Conservation (phyloP, 768 basidiomycete genomes). For the Russula dissimulans region DNA sequence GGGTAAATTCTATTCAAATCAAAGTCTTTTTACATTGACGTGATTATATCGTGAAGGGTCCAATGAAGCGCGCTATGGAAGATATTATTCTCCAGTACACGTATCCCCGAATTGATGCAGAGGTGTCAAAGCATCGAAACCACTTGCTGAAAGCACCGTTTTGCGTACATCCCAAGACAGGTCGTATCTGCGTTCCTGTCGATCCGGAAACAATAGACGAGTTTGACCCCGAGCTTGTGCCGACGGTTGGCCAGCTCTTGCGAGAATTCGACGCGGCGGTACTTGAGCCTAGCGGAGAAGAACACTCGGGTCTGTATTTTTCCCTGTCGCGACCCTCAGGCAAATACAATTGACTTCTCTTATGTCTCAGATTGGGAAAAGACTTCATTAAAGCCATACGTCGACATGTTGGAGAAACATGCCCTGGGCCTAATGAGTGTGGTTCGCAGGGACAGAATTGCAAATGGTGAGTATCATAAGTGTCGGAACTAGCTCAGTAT, state of each 20-base stretch:
- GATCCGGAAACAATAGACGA: slow-evolving; percentile 64
- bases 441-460: slow-evolving; percentile 40
- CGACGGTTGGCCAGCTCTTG: slow-evolving; percentile 79
- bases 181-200: slow-evolving; percentile 89
- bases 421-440: slow-evolving; percentile 47
- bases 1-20: slow-evolving; percentile 26
- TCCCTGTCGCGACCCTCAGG: neutral
- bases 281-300: slow-evolving; percentile 12
- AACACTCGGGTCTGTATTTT: slow-evolving; percentile 13
- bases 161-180: slow-evolving; percentile 94
- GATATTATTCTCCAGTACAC: slow-evolving; percentile 91
- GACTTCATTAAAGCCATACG: slow-evolving; percentile 82
- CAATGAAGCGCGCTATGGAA: slow-evolving; percentile 49
- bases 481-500: neutral
- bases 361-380: slow-evolving; percentile 60
- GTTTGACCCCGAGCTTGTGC: slow-evolving; percentile 81
- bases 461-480: slow-evolving; percentile 27
- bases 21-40: neutral
- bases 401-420: slow-evolving; percentile 83
- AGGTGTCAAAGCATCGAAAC: slow-evolving; percentile 95
- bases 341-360: neutral
- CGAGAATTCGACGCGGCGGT: slow-evolving; percentile 54
- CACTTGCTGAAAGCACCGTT: slow-evolving; percentile 97
- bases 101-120: slow-evolving; percentile 92
- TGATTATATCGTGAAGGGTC: slow-evolving; percentile 22